Evolutionary conservation across 2,329 filamentous ascomycete species (phyloP).

Genomic region (Plenodomus lindquistii): DNA sequence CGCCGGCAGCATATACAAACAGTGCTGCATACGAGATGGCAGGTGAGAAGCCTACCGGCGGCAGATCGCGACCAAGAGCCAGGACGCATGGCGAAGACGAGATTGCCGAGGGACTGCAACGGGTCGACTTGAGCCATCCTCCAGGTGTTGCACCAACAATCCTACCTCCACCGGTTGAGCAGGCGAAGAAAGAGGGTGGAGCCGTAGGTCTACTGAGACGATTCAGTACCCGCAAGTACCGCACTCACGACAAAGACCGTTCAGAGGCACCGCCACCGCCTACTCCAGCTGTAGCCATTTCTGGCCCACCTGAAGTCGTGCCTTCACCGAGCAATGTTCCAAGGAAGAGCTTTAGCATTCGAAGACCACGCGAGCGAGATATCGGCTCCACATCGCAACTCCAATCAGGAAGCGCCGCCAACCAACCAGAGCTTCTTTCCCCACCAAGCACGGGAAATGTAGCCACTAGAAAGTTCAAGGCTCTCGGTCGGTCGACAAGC

Average conservation of each 20-base stretch:
- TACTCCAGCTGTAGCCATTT: constrained; percentile 78
- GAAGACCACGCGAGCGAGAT: constrained; percentile 61
- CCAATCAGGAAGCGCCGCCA: constrained; percentile 55
- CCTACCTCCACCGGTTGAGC: constrained; percentile 57
- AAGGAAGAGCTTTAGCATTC: constrained; percentile 88
- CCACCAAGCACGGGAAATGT: constrained; percentile 64
- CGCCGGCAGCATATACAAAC: constrained; percentile 89
- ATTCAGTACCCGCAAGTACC: constrained; percentile 84
- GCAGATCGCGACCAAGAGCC: constrained; percentile 79
- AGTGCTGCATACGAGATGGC: constrained; percentile 82
- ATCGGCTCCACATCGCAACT: constrained; percentile 56
- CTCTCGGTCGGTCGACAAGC: constrained; percentile 83
- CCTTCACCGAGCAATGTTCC: constrained; percentile 62
- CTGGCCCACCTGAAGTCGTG: constrained; percentile 69
- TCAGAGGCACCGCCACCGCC: constrained; percentile 67
- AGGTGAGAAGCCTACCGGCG: constrained; percentile 83
- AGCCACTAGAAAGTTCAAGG: constrained; percentile 64
- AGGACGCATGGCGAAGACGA: constrained; percentile 96
- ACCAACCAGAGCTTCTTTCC: constrained; percentile 77
- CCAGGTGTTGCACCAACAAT: constrained; percentile 55
- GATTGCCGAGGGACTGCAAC: constrained; percentile 71
- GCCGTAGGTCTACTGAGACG: constrained; percentile 82
- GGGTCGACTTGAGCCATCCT: constrained; percentile 60
- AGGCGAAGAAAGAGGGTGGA: constrained; percentile 80
- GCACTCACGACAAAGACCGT: constrained; percentile 57